phyloP scores from a whole-genome alignment of 768 basidiomycete species.

The Suillus variegatus region DNA sequence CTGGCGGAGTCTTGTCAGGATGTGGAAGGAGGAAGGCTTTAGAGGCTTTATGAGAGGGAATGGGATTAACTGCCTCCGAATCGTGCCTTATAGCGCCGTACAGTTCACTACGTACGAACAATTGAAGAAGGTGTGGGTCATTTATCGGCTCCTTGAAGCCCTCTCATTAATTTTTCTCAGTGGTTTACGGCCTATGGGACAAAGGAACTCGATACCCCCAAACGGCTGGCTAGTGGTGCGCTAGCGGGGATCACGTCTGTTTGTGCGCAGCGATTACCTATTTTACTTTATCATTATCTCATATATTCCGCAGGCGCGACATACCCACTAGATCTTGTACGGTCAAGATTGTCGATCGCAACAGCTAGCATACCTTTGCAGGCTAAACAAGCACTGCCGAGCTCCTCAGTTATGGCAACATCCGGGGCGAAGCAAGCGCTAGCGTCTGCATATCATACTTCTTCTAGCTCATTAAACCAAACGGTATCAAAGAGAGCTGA shows the following conservation, averaged over 20 bases:
- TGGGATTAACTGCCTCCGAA: constrained; percentile 87
- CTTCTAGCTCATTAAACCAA: constrained; percentile 35
- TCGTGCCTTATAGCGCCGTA: constrained; percentile 90
- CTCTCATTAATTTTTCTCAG: constrained; percentile 36
- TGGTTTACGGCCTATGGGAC: constrained; percentile 72
- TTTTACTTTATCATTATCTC: constrained; percentile 13
- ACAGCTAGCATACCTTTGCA: constrained; percentile 70
- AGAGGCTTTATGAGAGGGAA: constrained; percentile 94
- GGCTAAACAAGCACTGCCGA: constrained; percentile 21
- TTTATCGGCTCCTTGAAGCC: background rate
- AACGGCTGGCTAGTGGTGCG: constrained; percentile 83
- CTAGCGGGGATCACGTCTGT: constrained; percentile 94
- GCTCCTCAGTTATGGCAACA: constrained; percentile 24
- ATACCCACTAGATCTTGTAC: constrained; percentile 92
- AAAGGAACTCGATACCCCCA: constrained; percentile 83
- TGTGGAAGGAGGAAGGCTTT: constrained; percentile 93
- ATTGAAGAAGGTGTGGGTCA: constrained; percentile 69
- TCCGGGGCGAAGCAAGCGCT: constrained; percentile 24
- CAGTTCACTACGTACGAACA: constrained; percentile 91
- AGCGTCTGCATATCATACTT: constrained; percentile 50
- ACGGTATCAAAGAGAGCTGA: constrained; percentile 51
- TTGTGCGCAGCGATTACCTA: constrained; percentile 52
- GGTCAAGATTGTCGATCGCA: constrained; percentile 90
- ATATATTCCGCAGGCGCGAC: constrained; percentile 58
- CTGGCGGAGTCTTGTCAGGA: constrained; percentile 77